Evolutionary conservation across 2,329 filamentous ascomycete species (phyloP), one percentile per base, ranked within the genome.

Genomic region (Apiospora sp.): DNA sequence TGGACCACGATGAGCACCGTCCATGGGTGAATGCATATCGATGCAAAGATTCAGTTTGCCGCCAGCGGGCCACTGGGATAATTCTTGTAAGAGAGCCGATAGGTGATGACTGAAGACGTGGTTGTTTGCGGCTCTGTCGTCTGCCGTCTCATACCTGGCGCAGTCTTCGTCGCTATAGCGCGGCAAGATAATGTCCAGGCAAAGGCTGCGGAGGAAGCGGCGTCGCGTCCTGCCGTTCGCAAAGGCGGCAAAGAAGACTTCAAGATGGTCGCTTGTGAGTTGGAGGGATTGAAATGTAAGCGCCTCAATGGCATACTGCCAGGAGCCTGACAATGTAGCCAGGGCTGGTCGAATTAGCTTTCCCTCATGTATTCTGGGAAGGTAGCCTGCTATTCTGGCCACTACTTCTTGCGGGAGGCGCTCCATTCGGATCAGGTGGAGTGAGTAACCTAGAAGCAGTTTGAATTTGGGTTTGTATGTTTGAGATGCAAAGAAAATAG

Each of bases 361-460:
- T 13, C 22, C 37, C 67, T 43, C 67, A n/a, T 68, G 5, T 68
- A 16, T 16, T 6, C 7, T n/a, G 5, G 30, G 34, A 8, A 68
- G 24, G n/a, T 19, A 68, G 14, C 16, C 13, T 34, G 67, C 67
- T 6, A 68, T 49, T 16, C 34, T 70, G 68, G 44, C 44, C 46
- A 70, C 19, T 5, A 70, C 44, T 51, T 70, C 68, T 70, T 13
- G 48, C 80, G 77, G 73, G 81, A 81, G 24, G 87, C 84, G 71
- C 85, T 90, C 93, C 93, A 8, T 91, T 30, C 51, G 27, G 27
- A 30, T 30, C 27, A 30, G 27, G 27, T 30, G 4, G 27, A 30
- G 27, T 30, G 27, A 30, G 27, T 30, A 30, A 30, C 2, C 27
- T 4, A 30, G 27, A 30, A 30, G 27, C 4, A 30, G 27, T 30